Evolutionary conservation across 148 eudicot genomes (phyloP).

Genomic region (Polygonum aviculare): DNA sequence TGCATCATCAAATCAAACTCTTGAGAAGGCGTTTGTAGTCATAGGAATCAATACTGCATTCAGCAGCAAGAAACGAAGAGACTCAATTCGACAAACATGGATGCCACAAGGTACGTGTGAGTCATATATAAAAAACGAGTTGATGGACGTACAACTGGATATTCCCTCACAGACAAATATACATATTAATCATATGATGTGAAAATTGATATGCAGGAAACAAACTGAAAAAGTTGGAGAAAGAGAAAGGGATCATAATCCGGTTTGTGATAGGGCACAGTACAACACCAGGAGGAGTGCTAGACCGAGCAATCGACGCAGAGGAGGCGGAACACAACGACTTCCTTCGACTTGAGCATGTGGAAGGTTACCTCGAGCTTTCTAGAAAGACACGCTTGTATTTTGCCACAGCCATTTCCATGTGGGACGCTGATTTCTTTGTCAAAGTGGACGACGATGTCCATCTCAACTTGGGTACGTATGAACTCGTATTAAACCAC

Average conservation of each 20-base stretch:
- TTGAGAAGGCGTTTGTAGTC: slow-evolving; percentile 50
- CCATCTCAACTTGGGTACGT: slow-evolving; percentile 69
- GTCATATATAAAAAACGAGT: too few relatives aligned
- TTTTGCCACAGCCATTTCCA: slow-evolving; percentile 54
- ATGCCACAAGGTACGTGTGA: slow-evolving; percentile 55
- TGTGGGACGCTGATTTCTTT: slow-evolving; percentile 87
- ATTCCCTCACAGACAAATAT: neutral
- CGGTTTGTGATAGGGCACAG: slow-evolving; percentile 76
- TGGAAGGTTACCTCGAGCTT: slow-evolving; percentile 88
- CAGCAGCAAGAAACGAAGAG: slow-evolving; percentile 73
- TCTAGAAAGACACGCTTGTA: slow-evolving; percentile 76
- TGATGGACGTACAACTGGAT: neutral
- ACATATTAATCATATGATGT: too few relatives aligned
- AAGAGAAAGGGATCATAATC: slow-evolving; percentile 67
- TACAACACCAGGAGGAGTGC: slow-evolving; percentile 53
- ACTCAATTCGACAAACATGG: slow-evolving; percentile 75
- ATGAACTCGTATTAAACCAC: neutral
- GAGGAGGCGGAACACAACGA: slow-evolving; percentile 58
- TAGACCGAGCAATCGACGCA: slow-evolving; percentile 52
- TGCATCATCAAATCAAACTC: slow-evolving; percentile 21
- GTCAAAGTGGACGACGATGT: slow-evolving; percentile 91
- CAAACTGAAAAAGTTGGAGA: slow-evolving; percentile 50
- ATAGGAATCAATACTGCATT: slow-evolving; percentile 81
- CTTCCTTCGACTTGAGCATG: slow-evolving; percentile 60
- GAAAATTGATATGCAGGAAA: slow-evolving; percentile 31